These are phyloP conservation scores for Kwoniella shivajii DNA, from an alignment of 1,284 basidiomycete genomes.

Conservation along the genomic window DNA sequence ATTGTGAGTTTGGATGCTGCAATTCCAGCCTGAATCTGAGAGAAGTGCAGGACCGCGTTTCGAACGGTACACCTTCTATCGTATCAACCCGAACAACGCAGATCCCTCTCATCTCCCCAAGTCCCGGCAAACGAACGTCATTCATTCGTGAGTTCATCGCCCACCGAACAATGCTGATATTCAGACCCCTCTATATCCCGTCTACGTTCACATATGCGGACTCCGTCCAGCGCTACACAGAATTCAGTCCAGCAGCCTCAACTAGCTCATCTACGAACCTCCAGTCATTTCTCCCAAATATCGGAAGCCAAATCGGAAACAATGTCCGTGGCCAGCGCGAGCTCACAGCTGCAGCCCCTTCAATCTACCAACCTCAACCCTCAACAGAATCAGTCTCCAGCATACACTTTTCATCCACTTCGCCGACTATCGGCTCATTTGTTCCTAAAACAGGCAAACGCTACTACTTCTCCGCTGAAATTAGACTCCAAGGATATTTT, in stretches of 20 bases:
- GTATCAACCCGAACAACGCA: conserved; percentile 46
- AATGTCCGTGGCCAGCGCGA: conserved; percentile 28
- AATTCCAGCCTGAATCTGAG: conserved; percentile 33
- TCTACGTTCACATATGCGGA: conserved; percentile 63
- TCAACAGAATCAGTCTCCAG: conserved; percentile 23
- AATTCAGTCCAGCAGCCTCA: conserved; percentile 33
- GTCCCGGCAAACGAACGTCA: conserved; percentile 19
- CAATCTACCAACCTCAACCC: conserved; percentile 1
- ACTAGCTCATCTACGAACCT: conserved; percentile 26
- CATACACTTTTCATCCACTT: conserved; percentile 57
- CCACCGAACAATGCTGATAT: conserved; percentile 56
- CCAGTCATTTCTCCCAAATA: conserved; percentile 47
- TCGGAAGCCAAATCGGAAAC: conserved; percentile 45
- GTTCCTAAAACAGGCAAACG: conserved; percentile 41
- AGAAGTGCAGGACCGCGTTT: conserved; percentile 49
- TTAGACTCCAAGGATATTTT: conserved; percentile 17
- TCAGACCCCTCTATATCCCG: conserved; percentile 79
- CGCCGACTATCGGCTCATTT: conserved; percentile 63
- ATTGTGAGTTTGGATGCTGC: conserved; percentile 7
- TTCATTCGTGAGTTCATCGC: conserved; percentile 23
- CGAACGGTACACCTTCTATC: conserved; percentile 57
- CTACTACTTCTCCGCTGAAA: neutral
- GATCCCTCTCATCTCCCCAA: conserved; percentile 10
- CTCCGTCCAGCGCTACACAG: conserved; percentile 66
- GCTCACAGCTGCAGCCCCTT: neutral